Base-by-base conservation (phyloP, 2,329 filamentous ascomycete genomes). In the Cercospora citrullina region DNA sequence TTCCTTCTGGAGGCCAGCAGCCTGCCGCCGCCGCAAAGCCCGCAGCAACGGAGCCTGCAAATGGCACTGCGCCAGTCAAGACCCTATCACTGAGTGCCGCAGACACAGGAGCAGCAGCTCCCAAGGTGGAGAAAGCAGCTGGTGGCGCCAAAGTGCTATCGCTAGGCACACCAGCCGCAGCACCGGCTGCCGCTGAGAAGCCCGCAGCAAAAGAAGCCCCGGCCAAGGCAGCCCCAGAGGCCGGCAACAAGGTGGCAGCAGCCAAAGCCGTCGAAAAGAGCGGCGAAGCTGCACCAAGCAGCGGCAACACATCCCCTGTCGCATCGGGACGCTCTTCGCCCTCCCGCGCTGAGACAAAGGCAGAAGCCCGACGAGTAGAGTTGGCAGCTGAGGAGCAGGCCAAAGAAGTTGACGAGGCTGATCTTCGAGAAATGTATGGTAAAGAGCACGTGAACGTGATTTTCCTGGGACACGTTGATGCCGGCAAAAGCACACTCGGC, bases 391-490 rank as follows among this genome's bases (percentile, higher is more conserved):
- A 94, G 81, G 91, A 94, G 77, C 92, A 96, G 79, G 85, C 87
- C 82, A 80, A 90, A 81, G 80, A 93, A 87, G 83, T 95, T 81
- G 89, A 98, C 79, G 84, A 97, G 79, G 84, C 93, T 28, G 94
- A 93, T 0, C 84, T 99, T 69, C 92, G 93, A 80, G 94, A 98
- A 79, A 95, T 99, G 69, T 99, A 95, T 80, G 95, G 95, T 79
- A 97, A 98, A 81, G 93, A 91, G 78, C 89, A 91, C 75, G 86
- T 99, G 76, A 99, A 99, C 82, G 91, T 99, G 74, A 97, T 98
- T 72, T 97, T 98, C 82, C 91, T 98, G 77, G 94, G 95, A 62
- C 95, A 99, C 85, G 96, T 99, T 75, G 95, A 99, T 84, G 95
- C 95, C 63, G 95, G 95, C 75, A 99, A 99, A 84, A 97, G 93